A percentile compares a stretch with the other conserved stretches of the same genome.
Conservation (phyloP, 148 eudicot genomes). For the Spergularia marina region DNA sequence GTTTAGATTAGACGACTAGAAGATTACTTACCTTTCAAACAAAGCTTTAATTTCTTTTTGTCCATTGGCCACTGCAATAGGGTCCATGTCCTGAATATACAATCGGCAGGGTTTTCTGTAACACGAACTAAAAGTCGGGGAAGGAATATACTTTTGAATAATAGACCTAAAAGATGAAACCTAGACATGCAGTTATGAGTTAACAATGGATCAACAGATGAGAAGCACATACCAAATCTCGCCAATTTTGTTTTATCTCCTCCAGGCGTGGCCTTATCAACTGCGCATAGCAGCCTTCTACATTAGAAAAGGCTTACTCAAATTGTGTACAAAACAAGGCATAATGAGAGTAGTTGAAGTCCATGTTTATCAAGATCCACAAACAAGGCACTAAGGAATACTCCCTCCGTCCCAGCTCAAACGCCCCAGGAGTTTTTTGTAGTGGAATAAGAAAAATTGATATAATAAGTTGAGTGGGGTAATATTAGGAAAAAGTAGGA, state of each 20-base stretch:
- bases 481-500: too few relatives aligned
- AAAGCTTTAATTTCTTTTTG: conserved; percentile 43
- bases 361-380: not conserved
- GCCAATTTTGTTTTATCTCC: conserved; percentile 55
- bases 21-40: conserved; percentile 49
- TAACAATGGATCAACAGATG: not conserved
- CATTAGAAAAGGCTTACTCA: not conserved
- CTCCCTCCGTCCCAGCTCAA: too few relatives aligned
- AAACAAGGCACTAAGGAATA: not conserved
- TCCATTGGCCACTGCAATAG: conserved; percentile 54
- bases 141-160: not conserved
- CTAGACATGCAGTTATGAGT: not conserved
- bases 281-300: conserved; percentile 34
- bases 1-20: not conserved
- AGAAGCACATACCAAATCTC: conserved; percentile 48
- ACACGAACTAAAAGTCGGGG: not conserved
- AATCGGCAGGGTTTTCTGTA: not conserved
- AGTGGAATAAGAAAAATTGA: too few relatives aligned
- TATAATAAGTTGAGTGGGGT: too few relatives aligned
- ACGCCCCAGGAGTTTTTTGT: too few relatives aligned
- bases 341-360: not conserved
- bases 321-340: not conserved
- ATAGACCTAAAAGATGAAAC: not conserved
- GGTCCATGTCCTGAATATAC: conserved; percentile 55
- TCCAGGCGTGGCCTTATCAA: conserved; percentile 53